Conservation (phyloP, 202 grass and related monocot genomes). For the Bolboschoenoplectus hybrid region DNA sequence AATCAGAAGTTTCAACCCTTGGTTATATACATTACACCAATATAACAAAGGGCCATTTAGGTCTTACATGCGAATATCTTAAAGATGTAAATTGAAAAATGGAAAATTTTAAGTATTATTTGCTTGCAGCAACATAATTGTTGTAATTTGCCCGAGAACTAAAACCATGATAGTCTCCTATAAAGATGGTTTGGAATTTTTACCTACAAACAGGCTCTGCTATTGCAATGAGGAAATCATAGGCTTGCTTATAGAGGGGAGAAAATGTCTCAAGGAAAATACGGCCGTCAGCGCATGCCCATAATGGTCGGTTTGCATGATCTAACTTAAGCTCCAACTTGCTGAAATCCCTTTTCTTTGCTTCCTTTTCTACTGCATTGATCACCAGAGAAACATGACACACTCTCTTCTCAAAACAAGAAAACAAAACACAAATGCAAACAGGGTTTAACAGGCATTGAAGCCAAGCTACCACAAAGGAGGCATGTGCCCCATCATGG, state of each 20-base stretch:
- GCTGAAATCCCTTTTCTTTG: conserved; percentile 90
- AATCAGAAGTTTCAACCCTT: no score
- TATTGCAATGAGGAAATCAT: conserved; percentile 66
- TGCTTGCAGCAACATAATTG: not conserved
- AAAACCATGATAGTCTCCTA: not conserved
- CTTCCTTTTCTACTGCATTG: conserved; percentile 51
- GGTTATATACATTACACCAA: no score
- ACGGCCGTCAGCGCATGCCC: conserved; percentile 79
- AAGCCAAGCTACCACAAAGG: no score
- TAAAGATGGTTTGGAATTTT: not conserved
- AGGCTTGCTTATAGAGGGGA: conserved; percentile 82
- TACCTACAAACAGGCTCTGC: conserved; percentile 42
- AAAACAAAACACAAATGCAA: not conserved
- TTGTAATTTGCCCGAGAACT: not conserved
- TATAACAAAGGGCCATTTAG: no score
- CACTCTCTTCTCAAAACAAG: conserved; percentile 6
- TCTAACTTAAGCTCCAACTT: conserved; percentile 84
- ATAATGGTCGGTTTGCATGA: conserved; percentile 71
- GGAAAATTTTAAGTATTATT: not conserved
- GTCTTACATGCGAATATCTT: not conserved
- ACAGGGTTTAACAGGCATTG: no score
- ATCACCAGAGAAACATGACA: conserved; percentile 6
- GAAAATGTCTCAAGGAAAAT: conserved; percentile 90
- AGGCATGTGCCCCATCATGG: no score
- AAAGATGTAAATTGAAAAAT: not conserved